Percentiles rank a stretch among this genome's conserved stretches.
Evolutionary conservation across 345 rosid genomes (phyloP).

Genomic region (Barbarea vulgaris): DNA sequence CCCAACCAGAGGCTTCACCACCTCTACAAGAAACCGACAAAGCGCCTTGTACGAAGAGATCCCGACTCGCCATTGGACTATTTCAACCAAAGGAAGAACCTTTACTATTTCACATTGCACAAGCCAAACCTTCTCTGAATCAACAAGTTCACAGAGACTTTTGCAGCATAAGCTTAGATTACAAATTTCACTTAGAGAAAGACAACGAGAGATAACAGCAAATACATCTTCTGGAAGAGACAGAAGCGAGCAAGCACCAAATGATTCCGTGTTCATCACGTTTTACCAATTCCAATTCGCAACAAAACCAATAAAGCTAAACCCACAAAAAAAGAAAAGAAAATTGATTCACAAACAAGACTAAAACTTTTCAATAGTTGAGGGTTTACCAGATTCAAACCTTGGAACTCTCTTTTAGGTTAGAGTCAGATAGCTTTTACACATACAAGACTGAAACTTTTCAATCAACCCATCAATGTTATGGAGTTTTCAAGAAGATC

Average conservation of each 20-base stretch:
- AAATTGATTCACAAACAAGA: not conserved
- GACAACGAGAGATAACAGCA: constrained; percentile 53
- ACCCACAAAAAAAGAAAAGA: not conserved
- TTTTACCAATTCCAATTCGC: not conserved
- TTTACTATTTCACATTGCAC: constrained; percentile 66
- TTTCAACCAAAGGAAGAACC: constrained; percentile 49
- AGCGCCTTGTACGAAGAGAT: constrained; percentile 59
- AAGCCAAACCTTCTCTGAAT: constrained; percentile 67
- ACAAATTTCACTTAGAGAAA: constrained; percentile 61
- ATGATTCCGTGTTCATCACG: not conserved
- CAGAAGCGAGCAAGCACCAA: constrained; percentile 52
- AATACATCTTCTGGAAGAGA: constrained; percentile 76
- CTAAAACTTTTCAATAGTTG: not conserved
- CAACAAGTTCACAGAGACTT: constrained; percentile 46
- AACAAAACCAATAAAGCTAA: not conserved
- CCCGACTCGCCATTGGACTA: constrained; percentile 67
- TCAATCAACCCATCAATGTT: not conserved
- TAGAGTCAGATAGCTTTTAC: not conserved
- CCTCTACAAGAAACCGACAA: constrained; percentile 60
- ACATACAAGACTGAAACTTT: not conserved
- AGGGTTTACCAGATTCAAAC: not conserved
- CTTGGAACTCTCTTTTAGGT: not conserved
- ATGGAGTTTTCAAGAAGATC: not conserved
- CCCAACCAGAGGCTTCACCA: constrained; percentile 65
- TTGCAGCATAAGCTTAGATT: constrained; percentile 64